A percentile compares a stretch with the other conserved stretches of the same genome.
Evolutionary conservation across 2,329 filamentous ascomycete genomes (phyloP).

Genomic region (Epichloe hybrida): DNA sequence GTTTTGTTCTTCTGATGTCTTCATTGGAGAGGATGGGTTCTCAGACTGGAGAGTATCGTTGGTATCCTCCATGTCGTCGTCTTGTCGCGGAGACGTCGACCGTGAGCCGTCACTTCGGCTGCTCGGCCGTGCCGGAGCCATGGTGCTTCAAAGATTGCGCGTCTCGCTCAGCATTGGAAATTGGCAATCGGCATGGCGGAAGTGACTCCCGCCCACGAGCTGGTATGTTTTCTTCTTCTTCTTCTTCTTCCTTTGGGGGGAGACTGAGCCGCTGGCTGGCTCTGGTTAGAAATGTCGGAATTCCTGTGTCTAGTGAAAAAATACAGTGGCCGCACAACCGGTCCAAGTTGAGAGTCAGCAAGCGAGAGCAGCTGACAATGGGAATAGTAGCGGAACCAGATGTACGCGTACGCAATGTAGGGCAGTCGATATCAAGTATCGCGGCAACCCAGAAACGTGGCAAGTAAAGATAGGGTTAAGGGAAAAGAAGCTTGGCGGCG

Average conservation of each 20-base stretch:
- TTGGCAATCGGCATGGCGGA: neutral
- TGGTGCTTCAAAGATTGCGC: conserved; percentile 8
- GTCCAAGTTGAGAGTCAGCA: too few species aligned
- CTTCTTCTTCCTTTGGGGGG: too few species aligned
- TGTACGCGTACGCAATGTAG: too few species aligned
- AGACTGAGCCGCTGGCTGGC: too few species aligned
- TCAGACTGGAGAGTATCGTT: neutral
- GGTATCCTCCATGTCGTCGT: conserved; percentile 5
- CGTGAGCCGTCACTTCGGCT: conserved; percentile 8
- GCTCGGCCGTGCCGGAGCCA: conserved; percentile 11
- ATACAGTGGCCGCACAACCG: too few species aligned
- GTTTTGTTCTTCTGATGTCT: neutral
- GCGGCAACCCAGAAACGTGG: neutral
- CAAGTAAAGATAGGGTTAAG: neutral
- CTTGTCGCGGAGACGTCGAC: conserved; percentile 6
- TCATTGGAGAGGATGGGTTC: neutral
- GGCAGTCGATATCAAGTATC: too few species aligned
- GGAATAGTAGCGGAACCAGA: too few species aligned
- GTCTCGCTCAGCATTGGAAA: conserved; percentile 14
- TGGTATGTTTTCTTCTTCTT: too few species aligned
- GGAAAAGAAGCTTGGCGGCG: neutral
- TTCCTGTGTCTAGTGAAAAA: too few species aligned
- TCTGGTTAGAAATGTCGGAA: too few species aligned
- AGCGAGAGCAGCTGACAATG: too few species aligned
- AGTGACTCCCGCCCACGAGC: neutral